Percentiles rank a stretch among this genome's conserved stretches.
Conservation (phyloP, 306 rosid species). For the Mucuna pruriens region DNA sequence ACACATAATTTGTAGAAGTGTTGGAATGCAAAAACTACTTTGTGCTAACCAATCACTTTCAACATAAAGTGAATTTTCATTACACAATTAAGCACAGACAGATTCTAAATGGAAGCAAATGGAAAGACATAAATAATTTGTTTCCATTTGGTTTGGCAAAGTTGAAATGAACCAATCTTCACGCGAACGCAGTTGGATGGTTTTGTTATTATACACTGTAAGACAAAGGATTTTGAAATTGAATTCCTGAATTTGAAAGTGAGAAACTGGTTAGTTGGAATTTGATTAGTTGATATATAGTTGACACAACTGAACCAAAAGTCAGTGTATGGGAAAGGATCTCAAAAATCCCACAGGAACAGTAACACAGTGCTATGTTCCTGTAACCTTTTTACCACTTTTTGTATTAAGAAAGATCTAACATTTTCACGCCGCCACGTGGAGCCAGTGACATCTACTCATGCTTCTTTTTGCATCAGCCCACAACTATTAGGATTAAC, state of each 20-base stretch:
- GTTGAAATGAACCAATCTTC: constrained; percentile 18
- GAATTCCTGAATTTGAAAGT: background rate
- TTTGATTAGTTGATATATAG: background rate
- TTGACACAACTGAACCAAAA: background rate
- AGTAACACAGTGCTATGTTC: constrained; percentile 27
- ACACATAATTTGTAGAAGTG: background rate
- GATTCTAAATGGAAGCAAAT: constrained; percentile 13
- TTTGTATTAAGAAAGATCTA: constrained; percentile 54
- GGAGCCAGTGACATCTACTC: constrained; percentile 26
- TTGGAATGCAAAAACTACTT: background rate
- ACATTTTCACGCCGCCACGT: constrained; percentile 51
- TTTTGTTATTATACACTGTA: background rate
- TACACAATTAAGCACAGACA: background rate
- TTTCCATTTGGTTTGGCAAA: background rate
- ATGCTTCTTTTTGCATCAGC: background rate
- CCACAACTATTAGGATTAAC: constrained; percentile 23
- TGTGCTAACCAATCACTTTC: background rate
- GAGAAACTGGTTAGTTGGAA: background rate
- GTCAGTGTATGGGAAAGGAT: background rate
- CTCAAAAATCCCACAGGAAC: background rate
- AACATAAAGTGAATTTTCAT: constrained; percentile 26
- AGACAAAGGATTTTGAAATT: background rate
- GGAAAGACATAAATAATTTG: background rate
- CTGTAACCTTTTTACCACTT: constrained; percentile 46
- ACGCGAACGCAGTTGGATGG: background rate